Base-by-base conservation (phyloP, 352 stramenopile genomes). In the Phytophthora sojae region DNA sequence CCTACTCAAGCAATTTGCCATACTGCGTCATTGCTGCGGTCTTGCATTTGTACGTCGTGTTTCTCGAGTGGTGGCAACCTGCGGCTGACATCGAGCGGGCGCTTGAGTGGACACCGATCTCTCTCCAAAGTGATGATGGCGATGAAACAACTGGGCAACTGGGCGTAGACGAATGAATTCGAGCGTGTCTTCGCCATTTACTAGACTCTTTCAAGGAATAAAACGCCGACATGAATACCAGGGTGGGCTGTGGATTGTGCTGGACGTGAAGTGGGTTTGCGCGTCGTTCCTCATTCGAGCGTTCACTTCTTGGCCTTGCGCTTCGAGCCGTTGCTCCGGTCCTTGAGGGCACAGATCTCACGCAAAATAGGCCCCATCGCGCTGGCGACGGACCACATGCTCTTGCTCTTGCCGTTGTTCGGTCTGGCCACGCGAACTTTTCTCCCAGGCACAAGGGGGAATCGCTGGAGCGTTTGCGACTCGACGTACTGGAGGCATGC, bases 1-100 rank as follows among this genome's bases (percentile, higher is more conserved):
- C n/a, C n/a, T n/a, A n/a, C n/a, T n/a, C n/a, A n/a, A n/a, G n/a
- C n/a, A n/a, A n/a, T n/a, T n/a, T n/a, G n/a, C n/a, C n/a, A n/a
- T n/a, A n/a, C n/a, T 92, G 82, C 56, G 75, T 91, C 15, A 83
- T 94, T 30, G 81, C 80, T 23, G 82, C 83, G 4, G 77, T 89
- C 23, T 57, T 94, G 49, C 81, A 92, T 63, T 52, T 94, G 57
- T 90, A 89, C 32, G 62, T 90, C 30, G 80, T 80, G 25, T 62
- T 83, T 45, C 67, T 94, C 0, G 85, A 91, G 53, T 71, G 77
- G 61, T 91, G 79, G 79, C 75, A 82, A 35, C 87, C 87, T 19
- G 74, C 75, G 37, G 69, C 65, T 37, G 77, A 86, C 21, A 92
- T 94, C 61, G 85, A 94, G 63, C 49, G 71, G 30, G 85, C 87